Percentiles rank a stretch among this genome's conserved stretches.
These are phyloP conservation scores for Sicyos baderoa DNA, from an alignment of 306 rosid genomes.

Conservation along the genomic window DNA sequence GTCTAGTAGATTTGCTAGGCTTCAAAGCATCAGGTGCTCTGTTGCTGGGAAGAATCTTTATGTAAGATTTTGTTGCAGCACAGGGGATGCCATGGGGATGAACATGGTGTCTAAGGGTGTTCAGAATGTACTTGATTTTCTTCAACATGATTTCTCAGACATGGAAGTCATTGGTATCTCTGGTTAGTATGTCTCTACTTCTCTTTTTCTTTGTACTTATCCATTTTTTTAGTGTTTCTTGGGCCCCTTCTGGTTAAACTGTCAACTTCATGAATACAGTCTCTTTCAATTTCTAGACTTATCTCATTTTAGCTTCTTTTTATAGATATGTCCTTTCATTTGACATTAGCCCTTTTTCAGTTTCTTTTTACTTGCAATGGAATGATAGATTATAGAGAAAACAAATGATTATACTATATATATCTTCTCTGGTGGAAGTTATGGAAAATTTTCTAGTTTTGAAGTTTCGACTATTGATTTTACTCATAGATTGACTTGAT, in stretches of 20 bases:
- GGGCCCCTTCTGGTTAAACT: background rate
- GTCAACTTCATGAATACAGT: background rate
- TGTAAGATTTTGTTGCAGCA: conserved; percentile 49
- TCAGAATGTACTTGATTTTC: conserved; percentile 45
- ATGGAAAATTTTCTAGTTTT: background rate
- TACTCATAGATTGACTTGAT: background rate
- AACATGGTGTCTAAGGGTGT: conserved; percentile 20
- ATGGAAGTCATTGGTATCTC: conserved; percentile 65
- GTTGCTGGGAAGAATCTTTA: conserved; percentile 55
- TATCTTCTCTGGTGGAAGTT: background rate
- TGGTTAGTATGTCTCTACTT: conserved; percentile 24
- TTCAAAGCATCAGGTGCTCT: conserved; percentile 30
- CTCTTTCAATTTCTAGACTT: conserved; percentile 4
- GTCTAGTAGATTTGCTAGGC: conserved; percentile 16
- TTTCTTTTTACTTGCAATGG: background rate
- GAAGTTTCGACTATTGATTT: background rate
- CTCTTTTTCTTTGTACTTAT: background rate
- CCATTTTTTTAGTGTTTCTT: background rate
- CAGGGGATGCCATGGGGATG: conserved; percentile 45
- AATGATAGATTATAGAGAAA: background rate
- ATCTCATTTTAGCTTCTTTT: background rate
- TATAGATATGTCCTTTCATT: background rate
- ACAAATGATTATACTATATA: background rate
- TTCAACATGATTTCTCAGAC: conserved; percentile 47
- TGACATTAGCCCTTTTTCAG: background rate